Evolutionary conservation across 495 filamentous ascomycete genomes (phyloP).

Genomic region (Aspergillus carlsbadensis): DNA sequence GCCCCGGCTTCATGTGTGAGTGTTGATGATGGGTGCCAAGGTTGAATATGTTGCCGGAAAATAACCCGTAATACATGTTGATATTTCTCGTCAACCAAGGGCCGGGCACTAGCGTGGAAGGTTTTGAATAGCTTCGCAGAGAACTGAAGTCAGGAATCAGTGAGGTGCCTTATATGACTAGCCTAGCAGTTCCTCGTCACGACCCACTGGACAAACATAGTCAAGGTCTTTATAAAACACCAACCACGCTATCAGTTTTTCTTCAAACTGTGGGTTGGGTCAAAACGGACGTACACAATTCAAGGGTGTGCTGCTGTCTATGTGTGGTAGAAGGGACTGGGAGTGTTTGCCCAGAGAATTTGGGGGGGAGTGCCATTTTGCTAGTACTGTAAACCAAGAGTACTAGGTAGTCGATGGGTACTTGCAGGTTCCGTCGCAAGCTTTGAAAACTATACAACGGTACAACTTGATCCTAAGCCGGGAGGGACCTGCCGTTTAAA

Average conservation of each 20-base stretch:
- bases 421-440: no score
- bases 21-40: constrained; percentile 92
- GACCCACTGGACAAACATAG: constrained; percentile 72
- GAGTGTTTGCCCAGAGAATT: constrained; percentile 69
- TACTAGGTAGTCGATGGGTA: neutral
- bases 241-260: neutral
- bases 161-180: constrained; percentile 17
- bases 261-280: neutral
- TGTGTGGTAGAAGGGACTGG: constrained; percentile 33
- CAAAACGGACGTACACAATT: constrained; percentile 53
- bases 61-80: constrained; percentile 63
- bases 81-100: constrained; percentile 56
- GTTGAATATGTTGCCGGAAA: constrained; percentile 89
- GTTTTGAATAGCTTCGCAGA: constrained; percentile 72
- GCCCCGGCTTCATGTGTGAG: constrained; percentile 83
- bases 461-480: no score
- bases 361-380: constrained; percentile 71
- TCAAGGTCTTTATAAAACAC: constrained; percentile 57
- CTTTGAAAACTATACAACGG: no score
- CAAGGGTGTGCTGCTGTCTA: constrained; percentile 65
- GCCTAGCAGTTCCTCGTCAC: neutral
- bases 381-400: neutral
- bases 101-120: constrained; percentile 58
- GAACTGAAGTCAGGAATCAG: constrained; percentile 34
- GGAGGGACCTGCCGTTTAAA: no score